A percentile compares a stretch with the other conserved stretches of the same genome.
phyloP scores from a whole-genome alignment of 139 green algal genomes.

The Closterium sp. region DNA sequence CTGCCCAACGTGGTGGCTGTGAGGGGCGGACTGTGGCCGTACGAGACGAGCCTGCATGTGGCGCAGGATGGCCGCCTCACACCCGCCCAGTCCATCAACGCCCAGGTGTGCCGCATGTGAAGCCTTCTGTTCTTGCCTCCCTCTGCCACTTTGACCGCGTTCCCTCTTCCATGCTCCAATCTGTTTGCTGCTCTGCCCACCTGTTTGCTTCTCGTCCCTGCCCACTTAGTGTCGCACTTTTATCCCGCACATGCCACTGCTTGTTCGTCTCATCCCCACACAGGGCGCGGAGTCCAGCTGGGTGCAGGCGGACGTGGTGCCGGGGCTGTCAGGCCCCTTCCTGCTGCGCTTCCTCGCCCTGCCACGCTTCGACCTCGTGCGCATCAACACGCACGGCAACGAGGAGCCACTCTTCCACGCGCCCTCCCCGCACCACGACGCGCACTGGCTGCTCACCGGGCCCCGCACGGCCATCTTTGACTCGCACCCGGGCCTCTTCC shows the following conservation, averaged over 20 bases:
- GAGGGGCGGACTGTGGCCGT: neutral
- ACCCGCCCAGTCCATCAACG: neutral
- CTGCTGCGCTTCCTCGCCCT: neutral
- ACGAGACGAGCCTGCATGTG: neutral
- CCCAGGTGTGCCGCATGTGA: neutral
- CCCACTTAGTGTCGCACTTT: no score
- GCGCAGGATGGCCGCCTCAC: neutral
- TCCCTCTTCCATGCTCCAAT: no score
- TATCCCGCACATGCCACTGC: neutral
- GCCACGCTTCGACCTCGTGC: neutral
- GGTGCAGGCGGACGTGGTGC: neutral
- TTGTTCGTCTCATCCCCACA: neutral
- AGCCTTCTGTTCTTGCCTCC: neutral
- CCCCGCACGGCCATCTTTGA: neutral
- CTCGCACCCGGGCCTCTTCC: neutral
- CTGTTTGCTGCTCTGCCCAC: no score
- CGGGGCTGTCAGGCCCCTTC: neutral
- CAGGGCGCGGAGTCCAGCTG: neutral
- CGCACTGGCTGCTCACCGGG: neutral
- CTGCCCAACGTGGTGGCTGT: neutral
- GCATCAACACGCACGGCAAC: neutral
- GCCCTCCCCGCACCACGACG: neutral
- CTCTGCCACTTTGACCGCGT: neutral
- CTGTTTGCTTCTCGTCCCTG: no score
- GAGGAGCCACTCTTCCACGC: neutral